These are phyloP conservation scores for Phialophora chinensis DNA, from an alignment of 2,329 filamentous ascomycete species.

Conservation along the genomic window DNA sequence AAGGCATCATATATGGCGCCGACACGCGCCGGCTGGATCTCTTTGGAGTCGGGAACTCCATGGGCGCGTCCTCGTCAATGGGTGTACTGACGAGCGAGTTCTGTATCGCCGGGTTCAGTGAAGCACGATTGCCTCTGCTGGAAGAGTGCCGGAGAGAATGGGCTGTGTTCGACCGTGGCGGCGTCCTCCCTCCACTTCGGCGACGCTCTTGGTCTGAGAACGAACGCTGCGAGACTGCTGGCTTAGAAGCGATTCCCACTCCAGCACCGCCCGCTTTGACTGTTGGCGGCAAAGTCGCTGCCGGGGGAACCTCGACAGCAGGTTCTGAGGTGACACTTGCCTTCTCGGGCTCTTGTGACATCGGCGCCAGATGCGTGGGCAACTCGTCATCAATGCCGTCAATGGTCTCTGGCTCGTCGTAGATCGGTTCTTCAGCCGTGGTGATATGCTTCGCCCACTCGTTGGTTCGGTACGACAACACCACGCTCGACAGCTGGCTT, in stretches of 20 bases:
- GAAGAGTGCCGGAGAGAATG: slow-evolving; percentile 23
- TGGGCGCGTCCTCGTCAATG: slow-evolving; percentile 36
- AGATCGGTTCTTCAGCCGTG: slow-evolving; percentile 73
- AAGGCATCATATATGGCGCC: slow-evolving; percentile 22
- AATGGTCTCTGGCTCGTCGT: slow-evolving; percentile 64
- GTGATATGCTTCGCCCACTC: slow-evolving; percentile 95
- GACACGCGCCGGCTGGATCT: slow-evolving; percentile 26
- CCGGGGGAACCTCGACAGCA: slow-evolving; percentile 14
- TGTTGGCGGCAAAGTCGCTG: slow-evolving; percentile 19
- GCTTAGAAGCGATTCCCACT: slow-evolving; percentile 32
- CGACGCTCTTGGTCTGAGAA: slow-evolving; percentile 30
- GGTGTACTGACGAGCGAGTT: slow-evolving; percentile 31
- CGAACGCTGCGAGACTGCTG: slow-evolving; percentile 20
- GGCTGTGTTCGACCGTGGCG: slow-evolving; percentile 24
- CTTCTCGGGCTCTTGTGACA: slow-evolving; percentile 3
- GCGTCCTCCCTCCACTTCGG: slow-evolving; percentile 12
- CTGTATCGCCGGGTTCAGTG: slow-evolving; percentile 22
- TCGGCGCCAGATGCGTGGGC: slow-evolving; percentile 29
- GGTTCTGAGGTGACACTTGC: background rate
- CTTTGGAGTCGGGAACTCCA: slow-evolving; percentile 30
- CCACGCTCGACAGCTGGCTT: slow-evolving; percentile 73
- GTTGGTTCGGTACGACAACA: slow-evolving; percentile 84
- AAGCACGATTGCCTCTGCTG: slow-evolving; percentile 23
- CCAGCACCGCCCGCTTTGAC: slow-evolving; percentile 26
- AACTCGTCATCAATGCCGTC: slow-evolving; percentile 42